Evolutionary conservation across 768 basidiomycete genomes (phyloP).

Genomic region (Suillus cothurnatus): DNA sequence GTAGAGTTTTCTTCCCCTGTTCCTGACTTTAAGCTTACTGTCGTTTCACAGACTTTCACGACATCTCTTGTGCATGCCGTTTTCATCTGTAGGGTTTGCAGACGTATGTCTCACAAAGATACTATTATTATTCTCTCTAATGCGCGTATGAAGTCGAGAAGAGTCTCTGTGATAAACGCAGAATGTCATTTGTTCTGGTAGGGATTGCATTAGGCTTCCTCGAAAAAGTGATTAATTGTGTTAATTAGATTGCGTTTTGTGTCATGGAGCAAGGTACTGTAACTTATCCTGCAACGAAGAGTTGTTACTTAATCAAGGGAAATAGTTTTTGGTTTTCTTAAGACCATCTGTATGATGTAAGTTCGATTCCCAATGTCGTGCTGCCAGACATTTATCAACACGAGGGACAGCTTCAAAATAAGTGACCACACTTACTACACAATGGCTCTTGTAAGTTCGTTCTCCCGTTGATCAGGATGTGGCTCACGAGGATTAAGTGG

Average conservation of each 20-base stretch:
- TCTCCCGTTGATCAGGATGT: background rate
- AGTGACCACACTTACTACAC: background rate
- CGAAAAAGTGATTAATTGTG: background rate
- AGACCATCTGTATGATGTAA: background rate
- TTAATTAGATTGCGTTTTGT: background rate
- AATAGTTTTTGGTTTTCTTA: background rate
- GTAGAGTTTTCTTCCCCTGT: background rate
- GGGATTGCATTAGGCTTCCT: background rate
- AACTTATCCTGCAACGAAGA: background rate
- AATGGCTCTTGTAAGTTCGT: background rate
- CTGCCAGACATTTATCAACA: background rate
- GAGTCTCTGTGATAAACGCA: background rate
- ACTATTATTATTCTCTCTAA: background rate
- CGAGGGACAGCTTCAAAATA: background rate
- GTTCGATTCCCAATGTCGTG: background rate
- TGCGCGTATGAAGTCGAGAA: background rate
- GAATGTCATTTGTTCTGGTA: constrained; percentile 4
- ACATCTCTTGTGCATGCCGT: background rate
- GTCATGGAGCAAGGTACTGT: background rate
- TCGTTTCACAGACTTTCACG: background rate
- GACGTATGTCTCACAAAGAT: background rate
- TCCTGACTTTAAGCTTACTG: background rate
- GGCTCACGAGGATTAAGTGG: constrained; percentile 20
- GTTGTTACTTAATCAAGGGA: background rate
- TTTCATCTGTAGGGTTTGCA: constrained; percentile 1